Percentiles rank a stretch among this genome's conserved stretches.
Evolutionary conservation across 495 filamentous ascomycete species (phyloP).

Genomic region (Penicillium chermesinum): DNA sequence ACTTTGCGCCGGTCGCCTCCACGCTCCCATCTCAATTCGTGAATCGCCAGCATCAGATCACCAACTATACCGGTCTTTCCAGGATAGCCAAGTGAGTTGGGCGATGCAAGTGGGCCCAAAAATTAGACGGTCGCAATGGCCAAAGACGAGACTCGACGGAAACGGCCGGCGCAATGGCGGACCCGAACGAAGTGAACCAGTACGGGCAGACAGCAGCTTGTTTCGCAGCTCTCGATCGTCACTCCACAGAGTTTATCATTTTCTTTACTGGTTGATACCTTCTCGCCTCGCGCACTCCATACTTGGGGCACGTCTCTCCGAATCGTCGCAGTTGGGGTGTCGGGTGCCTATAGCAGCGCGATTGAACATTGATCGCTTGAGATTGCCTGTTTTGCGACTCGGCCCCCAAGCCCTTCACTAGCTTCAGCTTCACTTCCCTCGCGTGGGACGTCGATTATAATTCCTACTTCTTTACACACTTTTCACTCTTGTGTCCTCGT

Average conservation of each 20-base stretch:
- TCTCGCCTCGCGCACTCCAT: constrained; percentile 5
- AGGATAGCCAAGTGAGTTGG: not conserved
- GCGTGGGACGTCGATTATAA: not conserved
- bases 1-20: constrained; percentile 4
- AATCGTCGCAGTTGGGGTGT: not conserved
- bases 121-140: constrained; percentile 22
- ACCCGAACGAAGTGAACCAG: constrained; percentile 2
- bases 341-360: not conserved
- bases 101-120: constrained; percentile 3
- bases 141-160: constrained; percentile 17
- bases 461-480: not conserved
- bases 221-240: not conserved
- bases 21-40: not conserved
- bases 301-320: not conserved
- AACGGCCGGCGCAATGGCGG: constrained; percentile 21
- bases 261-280: not conserved
- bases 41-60: constrained; percentile 1
- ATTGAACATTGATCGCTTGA: not conserved
- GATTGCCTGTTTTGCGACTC: not conserved
- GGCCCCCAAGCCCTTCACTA: not conserved
- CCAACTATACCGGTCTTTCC: not conserved
- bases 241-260: not conserved
- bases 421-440: constrained; percentile 1
- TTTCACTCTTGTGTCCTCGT: not conserved
- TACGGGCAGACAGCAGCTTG: not conserved